Evolutionary conservation across 768 basidiomycete species (phyloP).

Genomic region (Boletus barrowsii): DNA sequence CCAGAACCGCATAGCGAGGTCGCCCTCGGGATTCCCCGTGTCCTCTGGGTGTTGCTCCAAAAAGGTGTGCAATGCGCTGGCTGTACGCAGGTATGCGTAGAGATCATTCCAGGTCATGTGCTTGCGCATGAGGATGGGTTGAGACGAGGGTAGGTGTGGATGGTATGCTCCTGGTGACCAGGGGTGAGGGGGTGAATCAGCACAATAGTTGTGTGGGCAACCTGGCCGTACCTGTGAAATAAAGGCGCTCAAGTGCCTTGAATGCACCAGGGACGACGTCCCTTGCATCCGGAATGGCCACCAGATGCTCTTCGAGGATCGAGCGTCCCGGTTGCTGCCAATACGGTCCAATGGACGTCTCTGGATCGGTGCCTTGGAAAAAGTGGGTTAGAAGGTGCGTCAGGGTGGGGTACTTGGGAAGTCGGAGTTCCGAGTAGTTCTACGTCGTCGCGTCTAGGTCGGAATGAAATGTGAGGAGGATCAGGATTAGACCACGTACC

Average conservation of each 20-base stretch:
- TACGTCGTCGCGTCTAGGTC: conserved; percentile 13
- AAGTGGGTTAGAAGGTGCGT: conserved; percentile 60
- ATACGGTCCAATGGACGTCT: conserved; percentile 60
- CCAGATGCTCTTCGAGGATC: conserved; percentile 68
- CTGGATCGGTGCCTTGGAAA: conserved; percentile 54
- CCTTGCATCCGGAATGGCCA: conserved; percentile 59
- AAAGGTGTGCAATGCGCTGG: conserved; percentile 67
- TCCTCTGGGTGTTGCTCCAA: conserved; percentile 66
- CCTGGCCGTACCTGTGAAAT: conserved; percentile 51
- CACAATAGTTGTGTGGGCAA: too few relatives aligned
- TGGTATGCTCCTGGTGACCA: conserved; percentile 37
- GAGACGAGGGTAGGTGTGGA: conserved; percentile 34
- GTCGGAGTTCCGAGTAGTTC: conserved; percentile 72
- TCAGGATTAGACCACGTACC: conserved; percentile 37
- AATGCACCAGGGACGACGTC: conserved; percentile 34
- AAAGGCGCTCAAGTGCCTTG: conserved; percentile 46
- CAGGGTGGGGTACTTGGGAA: conserved; percentile 56
- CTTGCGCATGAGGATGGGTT: conserved; percentile 53
- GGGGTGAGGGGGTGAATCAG: not conserved
- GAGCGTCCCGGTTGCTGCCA: conserved; percentile 81
- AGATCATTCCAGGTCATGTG: conserved; percentile 64
- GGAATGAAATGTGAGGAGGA: too few relatives aligned
- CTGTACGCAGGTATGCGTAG: conserved; percentile 66
- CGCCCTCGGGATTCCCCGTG: conserved; percentile 43
- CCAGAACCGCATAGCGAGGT: conserved; percentile 65